Evolutionary conservation across 1,284 basidiomycete species (phyloP), one percentile per base, ranked within the genome.

Genomic region (Apiotrichum brassicae): DNA sequence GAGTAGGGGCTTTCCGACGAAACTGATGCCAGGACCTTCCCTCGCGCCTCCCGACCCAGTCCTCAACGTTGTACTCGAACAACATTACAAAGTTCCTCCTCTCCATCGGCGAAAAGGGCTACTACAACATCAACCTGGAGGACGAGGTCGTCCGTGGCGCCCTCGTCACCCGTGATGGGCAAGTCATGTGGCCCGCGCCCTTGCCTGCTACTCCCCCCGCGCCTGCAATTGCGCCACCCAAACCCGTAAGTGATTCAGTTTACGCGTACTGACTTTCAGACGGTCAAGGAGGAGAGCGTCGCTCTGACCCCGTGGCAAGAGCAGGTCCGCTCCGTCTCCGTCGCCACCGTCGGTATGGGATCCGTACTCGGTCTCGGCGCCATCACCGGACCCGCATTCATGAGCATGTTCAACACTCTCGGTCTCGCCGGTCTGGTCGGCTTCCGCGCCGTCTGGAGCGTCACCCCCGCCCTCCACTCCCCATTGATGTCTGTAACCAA

Each of bases 81-180:
- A 90, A 90, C 65, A 83, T 90, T 61, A 85, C 85, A 37, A 90
- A 90, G 66, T 89, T 90, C 74, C 77, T 90, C 35, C 76, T 90
- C 16, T 87, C 86, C 2, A 81, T 90, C 1, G 83, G 83, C 11
- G 78, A 78, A 39, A 78, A 83, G 52, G 77, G 76, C 41, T 78
- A 75, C 39, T 89, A 82, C 66, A 71, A 72, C 12, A 74, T 90
- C 52, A 80, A 89, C 65, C 76, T 88, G 19, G 78, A 81, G 16
- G 87, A 90, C 62, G 87, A 90, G 71, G 87, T 90, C 41, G 81
- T 86, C 43, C 81, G 87, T 41, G 85, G 87, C 4, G 82, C 87
- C 2, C 77, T 89, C 40, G 81, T 87, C 32, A 75, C 85, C n/a
- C 81, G 86, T 60, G 73, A 83, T 46, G 84, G 85, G 12, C 73